Percentiles rank a stretch among this genome's conserved stretches.
Evolutionary conservation across 108 stramenopile species (phyloP).

Genomic region (Fistulifera pelliculosa): DNA sequence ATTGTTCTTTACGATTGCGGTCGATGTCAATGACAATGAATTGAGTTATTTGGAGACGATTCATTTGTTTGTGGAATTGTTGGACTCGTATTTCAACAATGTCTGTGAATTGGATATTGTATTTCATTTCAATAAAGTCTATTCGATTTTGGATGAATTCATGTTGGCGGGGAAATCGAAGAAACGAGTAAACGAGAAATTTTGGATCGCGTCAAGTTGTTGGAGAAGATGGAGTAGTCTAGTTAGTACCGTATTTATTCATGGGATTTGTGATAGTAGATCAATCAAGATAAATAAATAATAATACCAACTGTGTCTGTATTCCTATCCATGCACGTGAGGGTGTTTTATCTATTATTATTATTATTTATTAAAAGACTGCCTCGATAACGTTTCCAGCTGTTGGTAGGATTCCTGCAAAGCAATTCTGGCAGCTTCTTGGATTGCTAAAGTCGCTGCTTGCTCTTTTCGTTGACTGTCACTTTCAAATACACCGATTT

Average conservation of each 20-base stretch:
- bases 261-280: too few relatives aligned
- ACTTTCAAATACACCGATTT: slow-evolving; percentile 33
- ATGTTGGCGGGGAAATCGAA: slow-evolving; percentile 97
- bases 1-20: slow-evolving; percentile 96
- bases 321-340: too few relatives aligned
- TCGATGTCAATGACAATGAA: slow-evolving; percentile 98
- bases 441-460: slow-evolving; percentile 39
- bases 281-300: too few relatives aligned
- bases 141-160: slow-evolving; percentile 96
- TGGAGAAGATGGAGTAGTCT: slow-evolving; percentile 84
- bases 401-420: slow-evolving; percentile 9
- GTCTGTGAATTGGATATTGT: slow-evolving; percentile 99
- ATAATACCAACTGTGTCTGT: too few relatives aligned
- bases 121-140: slow-evolving; percentile 99
- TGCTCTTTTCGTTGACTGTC: slow-evolving; percentile 60
- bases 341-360: too few relatives aligned
- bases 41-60: slow-evolving; percentile 94
- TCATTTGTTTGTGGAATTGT: slow-evolving; percentile 98
- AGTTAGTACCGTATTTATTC: too few relatives aligned
- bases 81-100: slow-evolving; percentile 97
- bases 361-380: too few relatives aligned
- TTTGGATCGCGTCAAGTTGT: slow-evolving; percentile 79
- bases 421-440: slow-evolving; percentile 46
- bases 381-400: too few relatives aligned
- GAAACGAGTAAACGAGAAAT: slow-evolving; percentile 90